Base-by-base conservation (phyloP, 2,329 filamentous ascomycete genomes). In the Clonostachys rhizophaga region DNA sequence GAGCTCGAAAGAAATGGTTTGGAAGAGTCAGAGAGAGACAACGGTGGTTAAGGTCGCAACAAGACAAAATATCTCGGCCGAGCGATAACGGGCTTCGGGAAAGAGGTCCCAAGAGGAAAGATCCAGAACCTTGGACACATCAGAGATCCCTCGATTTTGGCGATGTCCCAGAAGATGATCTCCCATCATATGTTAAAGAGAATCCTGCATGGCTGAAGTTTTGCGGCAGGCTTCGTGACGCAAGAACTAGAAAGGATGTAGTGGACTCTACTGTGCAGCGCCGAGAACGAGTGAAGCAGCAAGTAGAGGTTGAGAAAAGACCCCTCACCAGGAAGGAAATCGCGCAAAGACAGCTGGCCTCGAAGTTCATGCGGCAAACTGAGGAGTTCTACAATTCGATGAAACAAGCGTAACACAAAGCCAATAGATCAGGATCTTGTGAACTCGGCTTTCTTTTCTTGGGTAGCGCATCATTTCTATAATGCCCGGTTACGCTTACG, bases 1-100 rank as follows among this genome's bases (percentile, higher is more conserved):
- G 70, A 5, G 66, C 64, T 4, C 67, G 75, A 16, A 83, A 83
- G 52, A 62, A 58, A 6, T 75, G 74, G 52, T 74, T 78, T 42
- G 76, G 78, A 17, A 70, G 68, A 49, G 71, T 67, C 11, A 57
- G 69, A 51, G 65, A 57, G 30, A 64, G 62, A 51, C 52, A 64
- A 43, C 58, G 51, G 7, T 49, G 52, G 9, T 54, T 53, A 41
- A 53, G 61, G 45, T 48, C 50, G 20, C 49, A 46, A 14, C 42
- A 48, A 14, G 52, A 55, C 24, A 9, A 30, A 41, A 40, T 14
- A 41, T 24, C 11, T 40, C 36, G 6, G 4, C 36, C 44, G 40
- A 40, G 52, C 9, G 24, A 30, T 30, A 10, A 30, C 24, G 24
- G 24, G 8, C 24, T 30, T 30, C 24, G 42, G 46, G 47, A 9